phyloP scores from a whole-genome alignment of 306 rosid species.

The Macrotyloma uniflorum region DNA sequence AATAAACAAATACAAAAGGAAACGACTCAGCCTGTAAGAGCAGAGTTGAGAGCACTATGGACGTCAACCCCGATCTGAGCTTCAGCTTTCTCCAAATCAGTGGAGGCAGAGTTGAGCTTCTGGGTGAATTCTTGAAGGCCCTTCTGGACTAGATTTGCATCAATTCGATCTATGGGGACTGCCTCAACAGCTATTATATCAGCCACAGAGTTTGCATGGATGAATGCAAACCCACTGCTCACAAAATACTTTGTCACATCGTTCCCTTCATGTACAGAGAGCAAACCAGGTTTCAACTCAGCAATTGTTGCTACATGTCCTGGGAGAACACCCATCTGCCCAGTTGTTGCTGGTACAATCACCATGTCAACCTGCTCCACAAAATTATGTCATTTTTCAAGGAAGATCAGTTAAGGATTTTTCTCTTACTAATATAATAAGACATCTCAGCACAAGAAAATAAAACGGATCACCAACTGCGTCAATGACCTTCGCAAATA shows the following conservation, averaged over 20 bases:
- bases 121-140: conserved; percentile 95
- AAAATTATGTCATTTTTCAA: conserved; percentile 11
- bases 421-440: neutral
- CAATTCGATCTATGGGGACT: conserved; percentile 78
- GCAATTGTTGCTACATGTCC: conserved; percentile 98
- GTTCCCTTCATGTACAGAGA: conserved; percentile 83
- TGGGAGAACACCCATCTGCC: conserved; percentile 99
- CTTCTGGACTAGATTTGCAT: conserved; percentile 78
- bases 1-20: conserved; percentile 31
- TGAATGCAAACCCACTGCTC: conserved; percentile 92
- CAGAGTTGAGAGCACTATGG: conserved; percentile 83
- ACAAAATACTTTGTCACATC: conserved; percentile 79
- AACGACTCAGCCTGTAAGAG: conserved; percentile 65
- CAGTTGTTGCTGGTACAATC: conserved; percentile 93
- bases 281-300: conserved; percentile 91
- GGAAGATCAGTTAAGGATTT: neutral
- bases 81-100: conserved; percentile 97
- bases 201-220: conserved; percentile 89
- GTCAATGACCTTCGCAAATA: neutral
- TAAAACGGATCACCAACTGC: neutral
- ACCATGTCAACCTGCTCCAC: conserved; percentile 89
- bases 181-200: conserved; percentile 93
- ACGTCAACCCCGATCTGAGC: conserved; percentile 97
- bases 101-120: conserved; percentile 87
- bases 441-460: conserved; percentile 15